phyloP scores from a whole-genome alignment of 257 asterid genomes.

The Pogostemon cablin region DNA sequence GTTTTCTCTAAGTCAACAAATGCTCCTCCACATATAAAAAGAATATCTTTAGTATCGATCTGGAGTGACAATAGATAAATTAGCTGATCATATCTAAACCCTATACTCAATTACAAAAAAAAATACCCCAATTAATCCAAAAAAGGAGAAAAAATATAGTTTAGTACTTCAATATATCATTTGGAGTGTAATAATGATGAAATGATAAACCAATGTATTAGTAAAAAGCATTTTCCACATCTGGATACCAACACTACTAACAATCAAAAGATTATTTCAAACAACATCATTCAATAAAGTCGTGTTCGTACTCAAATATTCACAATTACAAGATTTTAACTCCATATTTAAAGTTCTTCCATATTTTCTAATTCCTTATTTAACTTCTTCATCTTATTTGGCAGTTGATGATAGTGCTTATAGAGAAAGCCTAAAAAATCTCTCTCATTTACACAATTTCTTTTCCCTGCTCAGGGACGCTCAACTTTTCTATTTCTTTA shows the following conservation, averaged over 20 bases:
- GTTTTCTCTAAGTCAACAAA: constrained; percentile 92
- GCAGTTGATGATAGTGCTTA: constrained; percentile 12
- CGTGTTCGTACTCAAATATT: no score
- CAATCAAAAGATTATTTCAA: no score
- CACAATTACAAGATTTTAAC: neutral
- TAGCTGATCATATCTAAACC: constrained; percentile 14
- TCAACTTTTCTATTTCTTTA: neutral
- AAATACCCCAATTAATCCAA: constrained; percentile 22
- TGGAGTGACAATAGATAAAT: constrained; percentile 40
- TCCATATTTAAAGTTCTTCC: constrained; percentile 6
- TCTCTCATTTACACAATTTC: neutral
- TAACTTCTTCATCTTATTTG: neutral
- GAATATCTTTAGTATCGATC: constrained; percentile 92
- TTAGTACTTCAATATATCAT: neutral
- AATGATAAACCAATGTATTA: neutral
- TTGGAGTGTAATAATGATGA: constrained; percentile 18
- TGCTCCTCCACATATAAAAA: constrained; percentile 95
- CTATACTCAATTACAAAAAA: constrained; percentile 8
- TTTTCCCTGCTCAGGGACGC: constrained; percentile 22
- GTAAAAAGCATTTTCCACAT: no score
- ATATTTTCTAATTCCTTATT: neutral
- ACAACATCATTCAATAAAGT: no score
- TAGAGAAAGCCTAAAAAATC: neutral
- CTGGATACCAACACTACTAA: no score
- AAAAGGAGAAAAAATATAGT: neutral